Base-by-base conservation (phyloP, 495 filamentous ascomycete genomes). In the Coniosporium apollinis region DNA sequence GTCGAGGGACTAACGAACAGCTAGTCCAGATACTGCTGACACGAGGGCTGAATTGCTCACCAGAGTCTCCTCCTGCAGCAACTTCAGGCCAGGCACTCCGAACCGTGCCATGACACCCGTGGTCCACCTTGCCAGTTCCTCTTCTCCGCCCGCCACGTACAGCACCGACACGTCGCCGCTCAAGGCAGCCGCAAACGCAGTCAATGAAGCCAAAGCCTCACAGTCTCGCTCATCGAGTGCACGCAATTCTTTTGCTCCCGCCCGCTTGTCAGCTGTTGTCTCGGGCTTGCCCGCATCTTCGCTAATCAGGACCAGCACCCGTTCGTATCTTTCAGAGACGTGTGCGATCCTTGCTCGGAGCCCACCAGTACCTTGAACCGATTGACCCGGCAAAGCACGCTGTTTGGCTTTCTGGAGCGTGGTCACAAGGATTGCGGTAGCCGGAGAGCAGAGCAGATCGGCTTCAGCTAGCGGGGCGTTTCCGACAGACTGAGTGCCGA, bases 381-480 rank as follows among this genome's bases (percentile, higher is more conserved):
- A 36, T 32, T 72, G 62, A 1, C 78, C 80, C 0, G 82, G 81
- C 0, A 82, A 58, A 4, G 72, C 51, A 19, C 65, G 65, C 46
- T 93, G 84, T 21, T 78, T 80, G 33, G 80, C 70, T 42, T 74
- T 70, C 42, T 85, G 72, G 4, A 84, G 59, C 1, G 74, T 80
- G 7, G 81, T 81, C 5, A 77, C 47, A 7, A 91, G 47, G 10
- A 92, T 57, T 1, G 79, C 82, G 0, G 70, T 76, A 2, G 59
- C 59, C 0, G 82, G 74, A 0, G 82, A 83, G 29, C 86, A 42
- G 20, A 79, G 71, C 10, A 93, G 42, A 49, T 93, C 85, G 7
- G 81, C 81, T 52, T 92, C 84, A 55, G 11, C 48, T 44, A 3
- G 33, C 44, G 17, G 52, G 44, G 0, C 57, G 52, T 50, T 51